phyloP scores from a whole-genome alignment of 345 rosid genomes.

The Salix brachista region DNA sequence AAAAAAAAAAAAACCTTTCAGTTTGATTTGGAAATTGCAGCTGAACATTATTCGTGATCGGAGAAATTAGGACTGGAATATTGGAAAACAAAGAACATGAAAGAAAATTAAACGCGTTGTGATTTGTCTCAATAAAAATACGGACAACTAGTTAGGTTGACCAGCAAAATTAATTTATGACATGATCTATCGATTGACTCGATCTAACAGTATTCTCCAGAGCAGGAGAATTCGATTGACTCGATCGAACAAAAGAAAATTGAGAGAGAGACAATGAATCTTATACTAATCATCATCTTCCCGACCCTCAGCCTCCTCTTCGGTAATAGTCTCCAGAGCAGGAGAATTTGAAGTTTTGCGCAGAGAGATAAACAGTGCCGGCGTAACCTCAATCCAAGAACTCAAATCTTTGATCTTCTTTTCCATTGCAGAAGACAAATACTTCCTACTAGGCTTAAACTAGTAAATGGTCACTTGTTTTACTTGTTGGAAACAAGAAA shows the following conservation, averaged over 20 bases:
- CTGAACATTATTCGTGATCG: background rate
- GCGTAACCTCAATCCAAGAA: constrained; percentile 40
- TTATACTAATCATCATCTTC: background rate
- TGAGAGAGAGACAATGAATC: background rate
- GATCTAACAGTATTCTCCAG: too few relatives aligned
- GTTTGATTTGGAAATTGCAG: background rate
- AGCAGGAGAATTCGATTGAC: background rate
- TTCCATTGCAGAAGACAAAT: constrained; percentile 15
- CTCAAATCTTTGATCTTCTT: constrained; percentile 21
- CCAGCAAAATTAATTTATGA: background rate
- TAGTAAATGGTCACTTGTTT: background rate
- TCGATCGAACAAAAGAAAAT: background rate
- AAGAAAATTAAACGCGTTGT: too few relatives aligned
- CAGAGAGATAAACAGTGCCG: constrained; percentile 27
- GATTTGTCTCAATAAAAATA: too few relatives aligned
- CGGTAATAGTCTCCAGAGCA: constrained; percentile 42
- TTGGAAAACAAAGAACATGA: background rate
- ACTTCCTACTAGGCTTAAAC: too few relatives aligned
- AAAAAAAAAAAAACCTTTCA: too few relatives aligned
- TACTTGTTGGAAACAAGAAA: background rate
- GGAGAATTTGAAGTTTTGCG: constrained; percentile 27
- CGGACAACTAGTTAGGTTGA: background rate
- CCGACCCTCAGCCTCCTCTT: constrained; percentile 33
- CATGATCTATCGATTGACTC: too few relatives aligned
- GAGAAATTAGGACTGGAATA: background rate